Evolutionary conservation across 371 early-diverging fungal species (phyloP), one percentile per base, ranked within the genome.

Genomic region (Chytridium lagenaria): DNA sequence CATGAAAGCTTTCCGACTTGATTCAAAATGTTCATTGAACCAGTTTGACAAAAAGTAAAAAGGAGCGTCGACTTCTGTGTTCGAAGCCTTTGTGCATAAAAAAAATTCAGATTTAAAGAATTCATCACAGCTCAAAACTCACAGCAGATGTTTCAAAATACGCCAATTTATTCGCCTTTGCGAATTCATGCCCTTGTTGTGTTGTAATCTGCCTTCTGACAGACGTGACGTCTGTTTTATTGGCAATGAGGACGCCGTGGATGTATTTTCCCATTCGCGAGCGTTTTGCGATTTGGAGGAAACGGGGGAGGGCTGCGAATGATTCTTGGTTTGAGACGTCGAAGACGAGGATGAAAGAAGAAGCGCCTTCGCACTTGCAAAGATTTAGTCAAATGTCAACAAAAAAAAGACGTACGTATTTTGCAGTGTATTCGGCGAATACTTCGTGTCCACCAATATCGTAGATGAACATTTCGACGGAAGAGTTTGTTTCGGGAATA

Each of bases 111-210:
- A n/a, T n/a, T n/a, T n/a, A n/a, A 23, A 16, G 36, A 31, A 44
- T 2, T 26, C 31, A 30, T 5, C 50, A 36, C 2, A 36, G 39
- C 39, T 15, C 55, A 67, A 68, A 16, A 16, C 7, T 74, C 44
- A 85, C 82, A n/a, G 83, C 80, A 1, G 80, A 79, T 37, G 76
- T 74, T 57, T 85, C 85, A 66, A 85, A 83, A 61, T 83, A 85
- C 2, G 68, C 67, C 37, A 85, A 40, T 40, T 73, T 72, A 36
- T 78, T 50, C 10, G 59, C 67, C 55, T 77, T 77, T 10, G 85
- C 83, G 49, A 81, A 75, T 52, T 83, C 83, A 65, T 80, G 79
- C 16, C 78, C 85, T 59, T 85, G 76, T 31, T 73, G 40, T 12
- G 76, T 39, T 2, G 74, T 72, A n/a, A 85, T 67, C 26, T 59